Evolutionary conservation across 2,329 filamentous ascomycete species (phyloP), one percentile per base, ranked within the genome.

Genomic region (Phialocephala sp.): DNA sequence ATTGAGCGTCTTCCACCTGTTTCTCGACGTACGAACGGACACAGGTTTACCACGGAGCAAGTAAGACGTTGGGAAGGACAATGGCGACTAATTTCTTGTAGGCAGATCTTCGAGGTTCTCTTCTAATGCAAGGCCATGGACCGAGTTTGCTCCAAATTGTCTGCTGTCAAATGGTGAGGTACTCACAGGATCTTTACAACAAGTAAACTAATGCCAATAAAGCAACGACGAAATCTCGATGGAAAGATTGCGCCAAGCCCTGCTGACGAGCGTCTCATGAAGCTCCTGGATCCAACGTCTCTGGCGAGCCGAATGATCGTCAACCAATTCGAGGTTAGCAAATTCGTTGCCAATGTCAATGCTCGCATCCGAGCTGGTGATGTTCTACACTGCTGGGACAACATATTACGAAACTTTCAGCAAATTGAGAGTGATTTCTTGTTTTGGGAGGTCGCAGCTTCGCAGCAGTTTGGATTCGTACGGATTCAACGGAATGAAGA

Each of bases 141-240:
- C 58, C 57, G 6, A 37, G 32, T 27, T n/a, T 68, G 24, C 27
- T 68, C 18, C 45, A 63, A 24, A 64, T 55, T 9, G 54, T 63
- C 14, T 65, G 66, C 27, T 65, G 66, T 54, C 66, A 68, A 57
- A 65, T 61, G 52, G 62, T 65, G 47, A n/a, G 55, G 1, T 50
- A 18, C 24, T 32, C 36, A n/a, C 11, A 35, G 14, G 27, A 32
- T 32, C 8, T 24, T 41, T 18, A 14, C 8, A 9, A n/a, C 5
- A 20, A 22, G 12, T 4, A 47, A 45, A 24, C 37, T 65, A 18
- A 59, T 15, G 8, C 9, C 8, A 32, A 9, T 20, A 41, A 15
- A 65, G 66, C 36, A 59, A 35, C 37, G 63, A 47, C 56, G 43
- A 20, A 68, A 63, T 32, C 35, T 68, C 6, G 63, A 68, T 50